Conservation (phyloP, 2,329 filamentous ascomycete genomes). For the Elsinoe ampelina region DNA sequence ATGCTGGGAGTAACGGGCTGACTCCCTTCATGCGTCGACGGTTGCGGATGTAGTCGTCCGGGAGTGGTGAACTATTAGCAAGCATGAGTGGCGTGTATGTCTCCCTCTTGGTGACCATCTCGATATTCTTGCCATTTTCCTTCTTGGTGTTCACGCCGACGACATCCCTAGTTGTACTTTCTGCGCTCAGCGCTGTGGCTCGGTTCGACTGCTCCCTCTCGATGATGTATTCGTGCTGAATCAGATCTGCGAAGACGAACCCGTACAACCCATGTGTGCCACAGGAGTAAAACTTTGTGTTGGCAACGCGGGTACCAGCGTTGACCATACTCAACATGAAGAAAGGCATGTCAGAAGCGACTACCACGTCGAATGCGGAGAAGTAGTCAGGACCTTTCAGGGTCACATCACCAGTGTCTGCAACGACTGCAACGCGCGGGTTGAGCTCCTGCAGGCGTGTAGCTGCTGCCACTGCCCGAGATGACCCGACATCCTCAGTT, state of each 20-base stretch:
- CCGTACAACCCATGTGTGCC: constrained; percentile 82
- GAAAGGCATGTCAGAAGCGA: constrained; percentile 80
- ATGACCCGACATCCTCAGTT: constrained; percentile 63
- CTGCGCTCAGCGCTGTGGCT: constrained; percentile 41
- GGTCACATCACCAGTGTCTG: constrained; percentile 59
- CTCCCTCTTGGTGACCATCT: constrained; percentile 86
- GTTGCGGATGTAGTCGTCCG: constrained; percentile 57
- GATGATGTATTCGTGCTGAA: constrained; percentile 81
- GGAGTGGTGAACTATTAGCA: constrained; percentile 68
- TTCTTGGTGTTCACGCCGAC: constrained; percentile 61
- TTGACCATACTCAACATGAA: constrained; percentile 70
- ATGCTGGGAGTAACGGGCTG: constrained; percentile 73
- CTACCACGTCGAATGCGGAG: constrained; percentile 69
- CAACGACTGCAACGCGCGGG: constrained; percentile 65
- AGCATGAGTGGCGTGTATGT: constrained; percentile 79
- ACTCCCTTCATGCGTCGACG: constrained; percentile 63
- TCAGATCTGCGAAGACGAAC: constrained; percentile 88
- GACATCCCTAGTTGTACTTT: constrained; percentile 70
- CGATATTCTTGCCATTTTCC: constrained; percentile 57
- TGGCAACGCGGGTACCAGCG: constrained; percentile 68
- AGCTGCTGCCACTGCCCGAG: constrained; percentile 71
- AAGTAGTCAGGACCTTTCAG: constrained; percentile 67
- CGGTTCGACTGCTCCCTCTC: constrained; percentile 76
- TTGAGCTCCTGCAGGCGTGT: constrained; percentile 78
- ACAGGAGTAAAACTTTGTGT: constrained; percentile 81